Evolutionary conservation across 2,329 filamentous ascomycete species (phyloP).

Genomic region (Neofusicoccum parvum): DNA sequence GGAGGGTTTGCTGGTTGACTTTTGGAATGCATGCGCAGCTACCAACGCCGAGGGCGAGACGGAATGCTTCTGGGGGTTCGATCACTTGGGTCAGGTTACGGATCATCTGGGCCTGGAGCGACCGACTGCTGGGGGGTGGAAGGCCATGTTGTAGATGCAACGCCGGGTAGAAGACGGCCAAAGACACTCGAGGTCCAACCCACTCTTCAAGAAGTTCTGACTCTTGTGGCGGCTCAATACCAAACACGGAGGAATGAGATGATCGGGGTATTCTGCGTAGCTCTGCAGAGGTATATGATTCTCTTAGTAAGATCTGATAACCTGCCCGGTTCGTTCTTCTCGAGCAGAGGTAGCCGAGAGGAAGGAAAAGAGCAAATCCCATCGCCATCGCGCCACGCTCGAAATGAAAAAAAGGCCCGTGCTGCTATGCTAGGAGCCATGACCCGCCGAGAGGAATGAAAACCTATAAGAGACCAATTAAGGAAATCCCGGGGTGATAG

Average conservation of each 20-base stretch:
- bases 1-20: no score
- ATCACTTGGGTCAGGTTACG: no score
- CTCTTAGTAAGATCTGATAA: neutral
- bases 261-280: neutral
- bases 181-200: no score
- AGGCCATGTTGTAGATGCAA: no score
- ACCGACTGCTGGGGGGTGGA: no score
- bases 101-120: no score
- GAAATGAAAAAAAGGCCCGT: neutral
- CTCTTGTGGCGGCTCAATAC: no score
- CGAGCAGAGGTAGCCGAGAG: neutral
- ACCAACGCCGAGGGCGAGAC: no score
- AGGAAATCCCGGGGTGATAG: neutral
- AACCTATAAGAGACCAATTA: neutral
- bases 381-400: slow-evolving; percentile 10
- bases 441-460: neutral
- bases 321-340: neutral
- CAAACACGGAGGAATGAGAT: neutral
- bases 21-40: no score
- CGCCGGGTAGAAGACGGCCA: no score
- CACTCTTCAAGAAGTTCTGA: no score
- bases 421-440: neutral
- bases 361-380: neutral
- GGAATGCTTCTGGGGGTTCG: no score
- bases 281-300: neutral